Base-by-base conservation (phyloP, 2,329 filamentous ascomycete genomes). In the Incumbomyces lentus region DNA sequence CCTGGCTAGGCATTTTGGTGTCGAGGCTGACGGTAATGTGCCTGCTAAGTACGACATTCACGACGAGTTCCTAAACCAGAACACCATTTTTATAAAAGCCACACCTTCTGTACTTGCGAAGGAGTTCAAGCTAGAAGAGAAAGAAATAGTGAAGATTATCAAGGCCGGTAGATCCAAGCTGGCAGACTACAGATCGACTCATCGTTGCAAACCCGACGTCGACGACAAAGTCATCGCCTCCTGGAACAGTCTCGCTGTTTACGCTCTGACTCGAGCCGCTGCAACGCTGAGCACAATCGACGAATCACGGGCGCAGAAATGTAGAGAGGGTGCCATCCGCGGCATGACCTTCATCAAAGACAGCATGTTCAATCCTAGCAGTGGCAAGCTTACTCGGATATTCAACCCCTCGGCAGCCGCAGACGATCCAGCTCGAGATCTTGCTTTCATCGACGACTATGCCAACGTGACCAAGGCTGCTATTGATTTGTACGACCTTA, bases 11-110 rank as follows among this genome's bases (percentile, higher is more conserved):
- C 86, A 95, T 64, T 96, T 86, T 79, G 84, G 86, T 49, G 82
- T 95, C 12, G 76, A 78, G 29, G 75, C 85, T 34, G 81, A 93
- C 55, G 92, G 92, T 37, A 96, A 98, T 58, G 82, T 98, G 1
- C 77, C 81, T 30, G 79, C 82, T 2, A 78, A 82, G 46, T 80
- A 90, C 56, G 92, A 98, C 60, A 82, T 86, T 0, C 85, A 94
- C 58, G 90, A 96, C 60, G 90, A 96, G 59, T 90, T 96, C 50
- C 82, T 94, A 59, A 88, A 90, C 58, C 87, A 94, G 61, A 98
- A 96, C 59, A 88, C 95, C 4, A 67, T 95, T 1, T 79, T 80
- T 32, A 74, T 94, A 19, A 76, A 76, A 31, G 79, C 76, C 50
- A 84, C 81, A 0, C 73, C 80, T 0, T 72, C 75, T 16, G 78